Evolutionary conservation across 176 grass and related monocot genomes (phyloP).

Genomic region (Carex scoparia): DNA sequence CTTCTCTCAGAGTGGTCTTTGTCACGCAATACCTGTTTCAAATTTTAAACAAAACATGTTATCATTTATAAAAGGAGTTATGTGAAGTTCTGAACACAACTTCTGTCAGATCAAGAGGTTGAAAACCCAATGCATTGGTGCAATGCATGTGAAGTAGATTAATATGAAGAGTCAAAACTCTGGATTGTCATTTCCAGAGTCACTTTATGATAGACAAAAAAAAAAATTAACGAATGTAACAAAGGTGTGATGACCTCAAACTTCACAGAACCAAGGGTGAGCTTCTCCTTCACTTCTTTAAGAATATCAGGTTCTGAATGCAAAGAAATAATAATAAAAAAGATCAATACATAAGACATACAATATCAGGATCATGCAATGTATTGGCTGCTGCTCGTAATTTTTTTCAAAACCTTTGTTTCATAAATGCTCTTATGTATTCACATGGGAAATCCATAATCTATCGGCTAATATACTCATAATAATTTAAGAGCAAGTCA

Average conservation of each 20-base stretch:
- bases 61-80: conserved; percentile 5
- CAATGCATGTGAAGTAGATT: neutral
- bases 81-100: neutral
- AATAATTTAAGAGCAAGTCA: conserved; percentile 1
- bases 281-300: conserved; percentile 89
- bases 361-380: neutral
- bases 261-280: conserved; percentile 75
- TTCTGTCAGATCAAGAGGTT: neutral
- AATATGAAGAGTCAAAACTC: neutral
- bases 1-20: conserved; percentile 69
- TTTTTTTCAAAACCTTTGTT: neutral
- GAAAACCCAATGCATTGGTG: neutral
- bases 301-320: conserved; percentile 79
- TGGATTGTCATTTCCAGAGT: neutral
- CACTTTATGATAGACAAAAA: neutral
- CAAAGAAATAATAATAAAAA: conserved; percentile 15
- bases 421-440: neutral
- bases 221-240: conserved; percentile 2
- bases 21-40: conserved; percentile 72
- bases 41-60: conserved; percentile 16
- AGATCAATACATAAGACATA: neutral
- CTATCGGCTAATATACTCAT: neutral
- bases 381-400: neutral
- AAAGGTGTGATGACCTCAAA: conserved; percentile 62
- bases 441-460: neutral